phyloP scores from a whole-genome alignment of 108 stramenopile species.

The Nitzschia sp. region DNA sequence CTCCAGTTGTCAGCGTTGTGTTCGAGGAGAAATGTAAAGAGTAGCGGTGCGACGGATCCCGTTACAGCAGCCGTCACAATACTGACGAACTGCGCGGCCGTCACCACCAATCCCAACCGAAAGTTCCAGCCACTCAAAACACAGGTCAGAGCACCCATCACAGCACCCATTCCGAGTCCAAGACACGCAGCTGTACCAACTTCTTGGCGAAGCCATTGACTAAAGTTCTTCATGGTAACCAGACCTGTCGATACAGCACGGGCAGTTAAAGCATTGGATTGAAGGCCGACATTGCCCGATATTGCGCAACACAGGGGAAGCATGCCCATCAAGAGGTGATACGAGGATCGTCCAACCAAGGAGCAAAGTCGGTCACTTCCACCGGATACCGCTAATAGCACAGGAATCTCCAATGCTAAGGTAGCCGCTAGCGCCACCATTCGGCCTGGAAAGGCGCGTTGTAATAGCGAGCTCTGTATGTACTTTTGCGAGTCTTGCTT shows the following conservation, averaged over 20 bases:
- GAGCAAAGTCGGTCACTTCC: constrained; percentile 55
- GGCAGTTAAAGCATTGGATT: constrained; percentile 64
- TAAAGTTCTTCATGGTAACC: constrained; percentile 42
- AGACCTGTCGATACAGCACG: constrained; percentile 56
- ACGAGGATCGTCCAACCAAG: constrained; percentile 57
- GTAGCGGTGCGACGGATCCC: constrained; percentile 63
- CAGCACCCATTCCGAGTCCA: constrained; percentile 48
- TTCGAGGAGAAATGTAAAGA: constrained; percentile 58
- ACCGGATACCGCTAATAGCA: constrained; percentile 60
- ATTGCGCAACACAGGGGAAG: constrained; percentile 63
- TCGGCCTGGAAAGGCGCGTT: constrained; percentile 67
- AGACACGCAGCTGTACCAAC: constrained; percentile 54
- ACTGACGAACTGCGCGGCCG: constrained; percentile 56
- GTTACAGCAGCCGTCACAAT: constrained; percentile 60
- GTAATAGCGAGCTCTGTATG: constrained; percentile 26
- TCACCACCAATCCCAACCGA: constrained; percentile 52
- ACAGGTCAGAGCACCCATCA: constrained; percentile 48
- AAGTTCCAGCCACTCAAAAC: constrained; percentile 50
- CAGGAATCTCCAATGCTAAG: constrained; percentile 63
- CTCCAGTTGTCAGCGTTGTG: constrained; percentile 65
- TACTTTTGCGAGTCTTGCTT: constrained; percentile 14
- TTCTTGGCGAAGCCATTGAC: constrained; percentile 57
- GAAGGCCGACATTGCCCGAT: constrained; percentile 72
- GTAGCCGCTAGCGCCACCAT: constrained; percentile 60
- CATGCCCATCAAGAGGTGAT: constrained; percentile 57